phyloP scores from a whole-genome alignment of 2,329 filamentous ascomycete genomes.

The Cordyceps cateniannulata region DNA sequence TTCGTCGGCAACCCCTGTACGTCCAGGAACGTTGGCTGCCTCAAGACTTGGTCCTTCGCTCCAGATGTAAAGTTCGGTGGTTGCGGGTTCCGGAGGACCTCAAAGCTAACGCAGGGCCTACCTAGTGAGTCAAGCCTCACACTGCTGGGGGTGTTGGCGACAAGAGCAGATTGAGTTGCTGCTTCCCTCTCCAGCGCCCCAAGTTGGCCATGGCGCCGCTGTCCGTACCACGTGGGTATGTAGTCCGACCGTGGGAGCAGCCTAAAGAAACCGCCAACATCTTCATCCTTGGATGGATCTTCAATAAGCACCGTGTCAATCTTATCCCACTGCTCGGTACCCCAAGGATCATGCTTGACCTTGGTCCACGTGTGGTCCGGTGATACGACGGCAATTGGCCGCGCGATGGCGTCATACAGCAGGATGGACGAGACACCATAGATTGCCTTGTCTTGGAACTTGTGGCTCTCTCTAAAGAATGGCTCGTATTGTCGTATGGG shows the following conservation, averaged over 20 bases:
- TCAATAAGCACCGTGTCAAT: constrained; percentile 5
- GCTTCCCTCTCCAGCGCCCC: constrained; percentile 1
- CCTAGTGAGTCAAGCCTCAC: constrained; percentile 6
- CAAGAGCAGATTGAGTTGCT: background rate
- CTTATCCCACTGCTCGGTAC: constrained; percentile 9
- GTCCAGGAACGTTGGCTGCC: constrained; percentile 7
- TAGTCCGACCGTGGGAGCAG: constrained; percentile 8
- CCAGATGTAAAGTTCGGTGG: background rate
- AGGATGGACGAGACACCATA: constrained; percentile 10
- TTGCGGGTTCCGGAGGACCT: background rate
- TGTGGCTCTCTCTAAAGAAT: constrained; percentile 16
- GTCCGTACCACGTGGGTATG: constrained; percentile 17
- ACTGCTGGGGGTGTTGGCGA: constrained; percentile 1
- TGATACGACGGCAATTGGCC: constrained; percentile 14
- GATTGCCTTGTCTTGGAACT: constrained; percentile 10
- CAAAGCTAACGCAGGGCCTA: background rate
- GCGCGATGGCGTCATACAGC: constrained; percentile 14
- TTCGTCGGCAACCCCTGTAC: constrained; percentile 1
- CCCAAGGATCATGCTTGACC: constrained; percentile 11
- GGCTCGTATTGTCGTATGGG: constrained; percentile 18
- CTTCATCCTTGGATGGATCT: constrained; percentile 2
- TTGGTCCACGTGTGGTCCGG: constrained; percentile 19
- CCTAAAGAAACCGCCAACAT: constrained; percentile 6
- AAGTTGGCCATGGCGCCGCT: constrained; percentile 2
- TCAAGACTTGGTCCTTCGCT: background rate